Conservation (phyloP, 2,329 filamentous ascomycete species). For the Penicillium rolfsii region DNA sequence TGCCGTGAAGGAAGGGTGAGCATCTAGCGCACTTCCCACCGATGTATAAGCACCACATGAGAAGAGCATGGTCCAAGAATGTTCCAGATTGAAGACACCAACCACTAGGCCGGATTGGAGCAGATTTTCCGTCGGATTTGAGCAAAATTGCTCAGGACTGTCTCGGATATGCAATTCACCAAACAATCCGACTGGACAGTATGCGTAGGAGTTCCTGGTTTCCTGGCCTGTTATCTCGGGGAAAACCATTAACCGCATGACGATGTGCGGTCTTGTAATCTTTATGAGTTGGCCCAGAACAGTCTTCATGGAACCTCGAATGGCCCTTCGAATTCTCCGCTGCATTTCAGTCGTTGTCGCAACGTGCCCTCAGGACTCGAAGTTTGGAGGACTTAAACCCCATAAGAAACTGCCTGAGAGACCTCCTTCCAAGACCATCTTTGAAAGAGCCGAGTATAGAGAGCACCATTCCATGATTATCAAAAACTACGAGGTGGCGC, state of each 20-base stretch:
- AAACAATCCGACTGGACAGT: background rate
- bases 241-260: no score
- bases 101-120: background rate
- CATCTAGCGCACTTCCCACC: slow-evolving; percentile 31
- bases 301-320: background rate
- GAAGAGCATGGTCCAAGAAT: background rate
- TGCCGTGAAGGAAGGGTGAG: slow-evolving; percentile 42
- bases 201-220: background rate
- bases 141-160: background rate
- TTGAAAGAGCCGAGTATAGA: slow-evolving; percentile 67
- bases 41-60: slow-evolving; percentile 57
- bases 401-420: slow-evolving; percentile 55
- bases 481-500: slow-evolving; percentile 74
- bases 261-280: background rate
- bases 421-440: no score
- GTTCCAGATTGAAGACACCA: background rate
- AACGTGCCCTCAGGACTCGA: background rate
- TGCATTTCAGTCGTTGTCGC: background rate
- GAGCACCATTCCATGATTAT: slow-evolving; percentile 69
- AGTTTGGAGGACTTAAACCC: slow-evolving; percentile 45
- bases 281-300: background rate
- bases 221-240: background rate
- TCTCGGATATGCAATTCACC: background rate
- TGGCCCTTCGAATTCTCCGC: slow-evolving; percentile 56
- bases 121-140: background rate